Percentiles rank a stretch among this genome's conserved stretches.
These are phyloP conservation scores for Aspergillus pseudotamarii DNA, from an alignment of 2,329 filamentous ascomycete species.

Conservation along the genomic window DNA sequence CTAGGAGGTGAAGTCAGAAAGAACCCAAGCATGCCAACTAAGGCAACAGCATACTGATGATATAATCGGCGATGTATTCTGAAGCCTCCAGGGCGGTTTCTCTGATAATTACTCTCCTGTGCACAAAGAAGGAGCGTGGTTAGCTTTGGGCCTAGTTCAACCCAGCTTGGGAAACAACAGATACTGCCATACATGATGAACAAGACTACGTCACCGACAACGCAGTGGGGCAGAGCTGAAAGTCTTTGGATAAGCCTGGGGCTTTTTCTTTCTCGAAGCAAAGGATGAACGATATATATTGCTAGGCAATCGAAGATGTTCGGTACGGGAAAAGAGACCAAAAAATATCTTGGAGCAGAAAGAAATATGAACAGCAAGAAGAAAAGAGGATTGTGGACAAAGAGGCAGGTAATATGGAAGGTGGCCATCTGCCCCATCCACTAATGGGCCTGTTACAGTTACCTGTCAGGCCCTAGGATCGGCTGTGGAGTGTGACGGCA, in stretches of 20 bases:
- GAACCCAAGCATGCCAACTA: not conserved
- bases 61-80: constrained; percentile 78
- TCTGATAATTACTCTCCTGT: constrained; percentile 82
- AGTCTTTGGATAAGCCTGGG: constrained; percentile 4
- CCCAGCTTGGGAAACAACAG: not conserved
- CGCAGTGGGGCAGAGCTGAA: constrained; percentile 1
- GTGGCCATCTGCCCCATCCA: constrained; percentile 12
- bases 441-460: constrained; percentile 33
- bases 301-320: not conserved
- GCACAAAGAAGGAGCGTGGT: constrained; percentile 6
- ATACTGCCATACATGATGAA: constrained; percentile 28
- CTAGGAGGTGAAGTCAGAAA: constrained; percentile 41
- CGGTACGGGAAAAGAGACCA: not conserved
- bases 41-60: constrained; percentile 62
- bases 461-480: constrained; percentile 5
- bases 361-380: constrained; percentile 1
- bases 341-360: not conserved
- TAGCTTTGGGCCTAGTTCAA: constrained; percentile 9
- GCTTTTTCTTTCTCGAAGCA: not conserved
- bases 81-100: constrained; percentile 70
- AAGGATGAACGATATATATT: not conserved
- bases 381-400: not conserved
- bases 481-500: constrained; percentile 18
- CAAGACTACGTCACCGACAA: constrained; percentile 31
- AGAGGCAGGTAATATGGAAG: not conserved